Percentiles rank a stretch among this genome's conserved stretches.
Conservation (phyloP, 2,329 filamentous ascomycete species). For the Colletotrichum liriopes region DNA sequence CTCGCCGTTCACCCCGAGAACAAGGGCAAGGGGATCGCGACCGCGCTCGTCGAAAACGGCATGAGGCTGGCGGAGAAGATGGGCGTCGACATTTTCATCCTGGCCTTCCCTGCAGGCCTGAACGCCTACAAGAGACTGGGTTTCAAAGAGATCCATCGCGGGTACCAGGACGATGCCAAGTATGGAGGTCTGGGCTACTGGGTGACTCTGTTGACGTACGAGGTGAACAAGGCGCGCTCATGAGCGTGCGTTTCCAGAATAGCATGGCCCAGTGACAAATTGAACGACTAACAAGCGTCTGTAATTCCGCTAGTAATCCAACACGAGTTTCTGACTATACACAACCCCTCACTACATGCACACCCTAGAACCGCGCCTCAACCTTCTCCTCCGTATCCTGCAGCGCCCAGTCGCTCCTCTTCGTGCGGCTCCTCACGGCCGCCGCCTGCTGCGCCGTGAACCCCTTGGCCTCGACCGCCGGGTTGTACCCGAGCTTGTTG, state of each 20-base stretch:
- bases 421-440: constrained; percentile 78
- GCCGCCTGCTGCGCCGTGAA: constrained; percentile 85
- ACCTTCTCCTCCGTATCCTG: constrained; percentile 70
- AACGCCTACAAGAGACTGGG: constrained; percentile 47
- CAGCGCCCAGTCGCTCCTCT: constrained; percentile 81
- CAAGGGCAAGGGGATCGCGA: constrained; percentile 48
- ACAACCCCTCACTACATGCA: not conserved
- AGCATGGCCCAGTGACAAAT: not conserved
- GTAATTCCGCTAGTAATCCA: not conserved
- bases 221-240: constrained; percentile 8
- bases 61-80: constrained; percentile 46
- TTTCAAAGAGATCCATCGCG: constrained; percentile 45
- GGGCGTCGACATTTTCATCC: constrained; percentile 47
- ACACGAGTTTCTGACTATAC: not conserved
- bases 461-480: constrained; percentile 89
- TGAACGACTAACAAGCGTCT: not conserved
- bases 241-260: not conserved
- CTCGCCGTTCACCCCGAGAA: constrained; percentile 50
- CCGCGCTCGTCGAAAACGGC: constrained; percentile 46
- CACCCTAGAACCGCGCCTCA: constrained; percentile 54
- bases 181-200: constrained; percentile 25
- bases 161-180: constrained; percentile 48
- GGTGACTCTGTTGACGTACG: constrained; percentile 24
- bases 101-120: constrained; percentile 45
- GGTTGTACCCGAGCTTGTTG: constrained; percentile 89